Percentiles rank a stretch among this genome's conserved stretches.
Evolutionary conservation across 495 filamentous ascomycete genomes (phyloP).

Genomic region (Bacidia gigantensis): DNA sequence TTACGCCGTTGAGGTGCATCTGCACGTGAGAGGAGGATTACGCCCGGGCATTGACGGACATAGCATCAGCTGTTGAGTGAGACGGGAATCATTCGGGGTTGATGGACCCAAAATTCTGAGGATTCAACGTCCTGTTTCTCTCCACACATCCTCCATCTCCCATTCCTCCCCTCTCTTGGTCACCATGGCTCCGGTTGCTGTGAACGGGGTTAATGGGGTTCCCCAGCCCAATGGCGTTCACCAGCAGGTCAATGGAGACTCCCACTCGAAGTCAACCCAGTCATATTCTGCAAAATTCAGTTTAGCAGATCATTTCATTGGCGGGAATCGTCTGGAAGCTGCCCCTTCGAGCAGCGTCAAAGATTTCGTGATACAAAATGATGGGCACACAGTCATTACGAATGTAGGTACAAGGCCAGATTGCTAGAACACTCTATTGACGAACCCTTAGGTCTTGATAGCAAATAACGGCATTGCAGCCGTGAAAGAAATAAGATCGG

Average conservation of each 20-base stretch:
- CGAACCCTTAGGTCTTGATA: constrained; percentile 64
- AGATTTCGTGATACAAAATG: constrained; percentile 81
- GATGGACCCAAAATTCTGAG: background rate
- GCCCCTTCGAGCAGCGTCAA: constrained; percentile 71
- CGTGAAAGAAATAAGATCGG: constrained; percentile 96
- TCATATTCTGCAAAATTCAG: constrained; percentile 64
- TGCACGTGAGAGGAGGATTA: too few species aligned
- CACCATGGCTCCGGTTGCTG: constrained; percentile 11
- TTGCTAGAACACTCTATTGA: background rate
- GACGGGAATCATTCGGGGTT: background rate
- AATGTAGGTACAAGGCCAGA: constrained; percentile 47
- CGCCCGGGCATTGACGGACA: background rate
- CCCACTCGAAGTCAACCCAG: constrained; percentile 27
- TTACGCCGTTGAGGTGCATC: too few species aligned
- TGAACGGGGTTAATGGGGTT: constrained; percentile 17
- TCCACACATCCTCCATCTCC: constrained; percentile 3
- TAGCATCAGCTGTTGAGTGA: background rate
- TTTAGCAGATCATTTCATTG: constrained; percentile 85
- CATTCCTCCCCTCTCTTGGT: background rate
- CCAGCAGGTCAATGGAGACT: constrained; percentile 36
- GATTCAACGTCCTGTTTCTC: background rate
- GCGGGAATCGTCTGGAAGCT: constrained; percentile 71
- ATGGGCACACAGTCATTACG: constrained; percentile 94
- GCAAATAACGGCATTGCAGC: constrained; percentile 99
- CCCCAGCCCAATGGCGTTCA: constrained; percentile 19